Base-by-base conservation (phyloP, 163 green algal species). In the Scenedesmus sp. region DNA sequence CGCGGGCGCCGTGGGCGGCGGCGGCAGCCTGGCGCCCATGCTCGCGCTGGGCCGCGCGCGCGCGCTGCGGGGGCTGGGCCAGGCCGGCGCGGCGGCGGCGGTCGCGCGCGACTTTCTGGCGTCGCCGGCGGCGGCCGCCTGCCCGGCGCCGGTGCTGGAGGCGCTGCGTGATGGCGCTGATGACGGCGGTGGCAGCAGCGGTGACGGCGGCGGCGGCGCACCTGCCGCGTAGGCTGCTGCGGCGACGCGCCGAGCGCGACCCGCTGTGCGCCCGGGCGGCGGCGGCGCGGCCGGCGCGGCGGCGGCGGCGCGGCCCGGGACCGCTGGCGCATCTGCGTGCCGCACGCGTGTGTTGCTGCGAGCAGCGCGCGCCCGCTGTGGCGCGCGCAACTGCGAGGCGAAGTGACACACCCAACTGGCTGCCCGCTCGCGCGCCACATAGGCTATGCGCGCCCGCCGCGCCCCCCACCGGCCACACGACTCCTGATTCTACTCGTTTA, bases 11-110 rank as follows among this genome's bases (percentile, higher is more conserved):
- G 50, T 60, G 15, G 26, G n/a, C 20, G 56, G 29, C 28, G n/a
- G n/a, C n/a, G 24, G 10, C 33, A 72, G 33, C 47, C 44, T 64
- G 22, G 51, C 53, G 42, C 60, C 62, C 9, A 66, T 75, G 62
- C 24, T 81, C 26, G 29, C 51, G 22, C 17, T 81, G 17, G 36
- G 74, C 24, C 39, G 36, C 17, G 58, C 48, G 17, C 44, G 60
- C 22, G 71, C 74, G 2, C 20, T 81, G 28, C 39, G 26, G 26
- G 48, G 42, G 17, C 20, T 81, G 6, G 74, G 74, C 2, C 51
- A 31, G 5, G 13, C 56, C 13, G 22, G 26, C 17, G 54, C 75
- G 50, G 74, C 74, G 29, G 51, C 22, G 24, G 63, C 28, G 14
- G 3, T 75, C 18, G 63, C 56, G 22, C 13, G 70, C n/a, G 74